Base-by-base conservation (phyloP, 352 stramenopile species). In the Phytophthora hybrid region DNA sequence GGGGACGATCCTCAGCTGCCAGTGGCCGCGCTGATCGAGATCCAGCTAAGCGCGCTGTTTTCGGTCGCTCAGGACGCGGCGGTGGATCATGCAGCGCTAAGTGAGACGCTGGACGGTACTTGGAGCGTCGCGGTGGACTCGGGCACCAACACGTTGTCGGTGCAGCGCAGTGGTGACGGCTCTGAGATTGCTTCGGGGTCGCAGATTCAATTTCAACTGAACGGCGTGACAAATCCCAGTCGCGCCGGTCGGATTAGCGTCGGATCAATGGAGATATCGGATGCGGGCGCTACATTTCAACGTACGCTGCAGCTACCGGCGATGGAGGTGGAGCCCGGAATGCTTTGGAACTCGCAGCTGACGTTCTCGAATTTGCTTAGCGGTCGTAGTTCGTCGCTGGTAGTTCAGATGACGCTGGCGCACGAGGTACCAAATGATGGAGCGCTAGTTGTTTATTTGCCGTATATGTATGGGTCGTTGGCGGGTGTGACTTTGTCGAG, bases 391-490 rank as follows among this genome's bases (percentile, higher is more conserved):
- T 71, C 79, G 3, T 67, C 76, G 16, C 39, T 91, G 13, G 49
- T 41, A 1, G 59, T 88, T 21, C 58, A 66, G 0, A 51, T 89
- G 29, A 83, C 73, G 7, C 73, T 80, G 16, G 57, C 71, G 3
- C 71, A 88, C 32, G 44, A 21, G 8, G 49, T 93, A 1, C 85
- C 83, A 0, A 70, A 59, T 14, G 79, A 81, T 32, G 87, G 85
- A 26, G 59, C 69, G 29, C 47, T 93, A 14, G 49, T 77, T 54
- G 49, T 94, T 34, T 73, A 81, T 60, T 57, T 94, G n/a, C 84
- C 87, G 13, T 74, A 63, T 32, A 55, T 88, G n/a, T 93, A 90
- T 60, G 65, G 71, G 3, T 69, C 76, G 0, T 60, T 84, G 44
- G 39, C 44, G 6, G 44, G 54, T 41, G 66, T 68, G 11, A 68